Conservation (phyloP, 2,329 filamentous ascomycete genomes). For the Scytalidium sp. region DNA sequence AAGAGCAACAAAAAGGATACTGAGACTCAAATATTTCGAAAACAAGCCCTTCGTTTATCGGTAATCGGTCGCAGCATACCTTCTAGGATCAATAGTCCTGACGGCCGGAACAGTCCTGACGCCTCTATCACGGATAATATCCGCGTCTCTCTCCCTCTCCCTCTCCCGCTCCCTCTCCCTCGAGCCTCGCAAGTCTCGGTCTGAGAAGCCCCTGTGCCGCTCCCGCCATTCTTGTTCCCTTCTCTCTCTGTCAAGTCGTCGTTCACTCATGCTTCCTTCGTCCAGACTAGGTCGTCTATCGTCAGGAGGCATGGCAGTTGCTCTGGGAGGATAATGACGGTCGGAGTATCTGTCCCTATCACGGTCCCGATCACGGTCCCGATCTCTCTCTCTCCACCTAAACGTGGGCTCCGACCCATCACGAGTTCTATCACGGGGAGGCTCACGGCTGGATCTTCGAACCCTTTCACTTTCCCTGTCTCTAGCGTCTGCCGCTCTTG, state of each 20-base stretch:
- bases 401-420: not conserved
- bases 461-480: not conserved
- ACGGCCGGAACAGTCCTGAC: not conserved
- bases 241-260: constrained; percentile 26
- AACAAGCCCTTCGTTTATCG: not conserved
- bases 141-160: constrained; percentile 9
- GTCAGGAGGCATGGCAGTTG: constrained; percentile 4
- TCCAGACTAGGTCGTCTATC: constrained; percentile 10
- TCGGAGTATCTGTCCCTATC: constrained; percentile 15
- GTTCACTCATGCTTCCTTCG: not conserved
- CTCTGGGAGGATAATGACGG: not conserved
- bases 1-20: no score
- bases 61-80: not conserved
- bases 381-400: constrained; percentile 17
- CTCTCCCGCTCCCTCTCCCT: constrained; percentile 12
- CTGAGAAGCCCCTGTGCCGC: constrained; percentile 6
- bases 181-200: constrained; percentile 9
- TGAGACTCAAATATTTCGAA: no score
- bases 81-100: not conserved
- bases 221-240: constrained; percentile 9
- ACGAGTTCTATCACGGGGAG: not conserved
- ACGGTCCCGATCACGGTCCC: constrained; percentile 28
- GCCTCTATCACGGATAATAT: constrained; percentile 2
- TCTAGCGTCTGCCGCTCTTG: not conserved
- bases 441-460: not conserved